phyloP scores from a whole-genome alignment of 78 protist genomes.

The Anaeramoeba flamelloides region DNA sequence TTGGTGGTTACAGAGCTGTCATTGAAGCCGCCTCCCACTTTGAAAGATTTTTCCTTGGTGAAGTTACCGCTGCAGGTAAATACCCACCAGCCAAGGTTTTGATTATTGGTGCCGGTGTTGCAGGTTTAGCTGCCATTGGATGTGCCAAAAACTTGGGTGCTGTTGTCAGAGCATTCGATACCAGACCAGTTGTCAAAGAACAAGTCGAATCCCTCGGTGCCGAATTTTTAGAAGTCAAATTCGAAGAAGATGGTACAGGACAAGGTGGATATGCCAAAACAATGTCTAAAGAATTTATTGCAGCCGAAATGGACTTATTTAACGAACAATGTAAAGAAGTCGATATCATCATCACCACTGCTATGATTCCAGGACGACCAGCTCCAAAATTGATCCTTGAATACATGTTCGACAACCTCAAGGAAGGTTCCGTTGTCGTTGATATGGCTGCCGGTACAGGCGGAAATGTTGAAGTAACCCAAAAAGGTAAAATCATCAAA shows the following conservation, averaged over 20 bases:
- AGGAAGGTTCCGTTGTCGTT: constrained; percentile 80
- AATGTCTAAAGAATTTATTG: constrained; percentile 70
- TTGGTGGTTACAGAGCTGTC: constrained; percentile 89
- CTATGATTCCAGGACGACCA: constrained; percentile 75
- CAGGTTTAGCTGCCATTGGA: constrained; percentile 85
- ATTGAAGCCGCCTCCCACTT: constrained; percentile 63
- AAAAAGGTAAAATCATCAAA: constrained; percentile 12
- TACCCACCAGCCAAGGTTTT: constrained; percentile 75
- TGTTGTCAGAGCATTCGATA: constrained; percentile 83
- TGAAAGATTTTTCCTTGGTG: constrained; percentile 70
- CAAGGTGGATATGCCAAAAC: constrained; percentile 87
- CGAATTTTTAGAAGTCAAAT: constrained; percentile 70
- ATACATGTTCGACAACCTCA: constrained; percentile 11
- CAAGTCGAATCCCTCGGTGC: constrained; percentile 71
- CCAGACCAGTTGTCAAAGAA: constrained; percentile 51
- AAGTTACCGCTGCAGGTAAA: constrained; percentile 91
- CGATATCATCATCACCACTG: constrained; percentile 94
- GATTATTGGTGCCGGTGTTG: constrained; percentile 88
- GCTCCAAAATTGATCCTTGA: constrained; percentile 69
- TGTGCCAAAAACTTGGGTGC: constrained; percentile 82
- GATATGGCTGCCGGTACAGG: constrained; percentile 93
- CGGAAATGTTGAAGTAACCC: constrained; percentile 56
- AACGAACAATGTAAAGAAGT: constrained; percentile 57
- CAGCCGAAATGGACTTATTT: constrained; percentile 73
- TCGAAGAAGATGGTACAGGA: constrained; percentile 64